Base-by-base conservation (phyloP, 2,329 filamentous ascomycete genomes). In the Ophiocordyceps camponoti-rufipedis region DNA sequence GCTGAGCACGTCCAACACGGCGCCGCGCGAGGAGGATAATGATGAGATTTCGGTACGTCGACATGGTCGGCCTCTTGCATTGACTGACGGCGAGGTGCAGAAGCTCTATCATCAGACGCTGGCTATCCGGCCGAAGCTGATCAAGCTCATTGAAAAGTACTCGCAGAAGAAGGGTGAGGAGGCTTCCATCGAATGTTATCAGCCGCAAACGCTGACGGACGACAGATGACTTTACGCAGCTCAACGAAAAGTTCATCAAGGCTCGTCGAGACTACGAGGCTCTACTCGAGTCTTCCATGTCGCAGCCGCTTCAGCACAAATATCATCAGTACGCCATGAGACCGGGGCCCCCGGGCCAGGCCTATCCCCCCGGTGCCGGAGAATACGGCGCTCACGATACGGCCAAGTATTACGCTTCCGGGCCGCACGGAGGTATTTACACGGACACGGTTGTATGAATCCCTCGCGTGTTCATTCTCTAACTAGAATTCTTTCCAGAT, bases 221-320 rank as follows among this genome's bases (percentile, higher is more conserved):
- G 42, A 10, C 52, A 94, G 91, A 98, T 63, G 91, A 98, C 62
- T 96, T 98, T 58, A 95, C 91, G 2, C 89, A 96, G 60, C 70
- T 98, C 50, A 98, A 98, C 57, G 91, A 98, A 63, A 96, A 96
- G 66, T 98, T 98, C 63, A 96, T 98, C 71, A 98, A 98, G 65
- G 91, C 91, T 42, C 81, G 91, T 51, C 78, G 89, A 55, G 91
- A 98, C 64, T 98, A 98, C 60, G 91, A 98, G 64, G 80, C 85
- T 29, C 72, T 98, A n/a, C 70, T 98, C 18, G 91, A 98, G 62
- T 83, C 85, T 16, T 96, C 89, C 46, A 96, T 98, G 89, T 80
- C 88, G 1, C 89, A 95, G 53, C 83, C 88, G n/a, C 78, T 84
- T 45, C 82, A 85, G 56, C 77, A 81, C 42, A 77, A 72, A 52